These are phyloP conservation scores for Stagonosporopsis vannaccii DNA, from an alignment of 2,329 filamentous ascomycete species.

Conservation along the genomic window DNA sequence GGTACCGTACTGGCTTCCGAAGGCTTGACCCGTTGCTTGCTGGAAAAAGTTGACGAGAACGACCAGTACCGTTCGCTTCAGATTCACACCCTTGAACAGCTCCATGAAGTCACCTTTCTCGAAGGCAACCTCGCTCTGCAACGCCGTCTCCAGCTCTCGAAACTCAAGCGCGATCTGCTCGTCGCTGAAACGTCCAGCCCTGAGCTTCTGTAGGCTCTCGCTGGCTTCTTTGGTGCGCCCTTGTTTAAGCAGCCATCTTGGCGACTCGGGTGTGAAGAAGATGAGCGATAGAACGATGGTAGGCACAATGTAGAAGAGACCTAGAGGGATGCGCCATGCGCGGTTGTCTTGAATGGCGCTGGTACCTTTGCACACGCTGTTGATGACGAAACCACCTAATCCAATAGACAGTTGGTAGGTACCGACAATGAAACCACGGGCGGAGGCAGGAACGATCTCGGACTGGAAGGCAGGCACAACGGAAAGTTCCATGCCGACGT, in stretches of 20 bases:
- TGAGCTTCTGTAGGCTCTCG: background rate
- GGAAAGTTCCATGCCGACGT: background rate
- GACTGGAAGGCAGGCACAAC: background rate
- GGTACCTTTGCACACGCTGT: background rate
- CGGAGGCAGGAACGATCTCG: background rate
- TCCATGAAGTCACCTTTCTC: background rate
- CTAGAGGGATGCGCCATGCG: background rate
- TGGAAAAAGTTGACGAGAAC: background rate
- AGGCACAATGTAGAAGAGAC: background rate
- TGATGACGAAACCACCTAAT: background rate
- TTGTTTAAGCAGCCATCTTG: background rate
- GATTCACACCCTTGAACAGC: background rate
- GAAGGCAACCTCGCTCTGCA: background rate
- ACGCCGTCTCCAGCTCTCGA: background rate
- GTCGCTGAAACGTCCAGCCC: background rate
- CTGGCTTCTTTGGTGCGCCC: background rate
- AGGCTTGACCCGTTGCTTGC: background rate
- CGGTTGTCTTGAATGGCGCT: background rate
- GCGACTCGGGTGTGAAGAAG: background rate
- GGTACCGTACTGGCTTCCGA: background rate
- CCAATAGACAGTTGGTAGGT: background rate
- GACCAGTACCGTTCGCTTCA: background rate
- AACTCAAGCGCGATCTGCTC: background rate
- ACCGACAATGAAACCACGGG: background rate
- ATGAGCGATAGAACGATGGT: background rate